Base-by-base conservation (phyloP, 768 basidiomycete species). In the Gyrodon lividus region DNA sequence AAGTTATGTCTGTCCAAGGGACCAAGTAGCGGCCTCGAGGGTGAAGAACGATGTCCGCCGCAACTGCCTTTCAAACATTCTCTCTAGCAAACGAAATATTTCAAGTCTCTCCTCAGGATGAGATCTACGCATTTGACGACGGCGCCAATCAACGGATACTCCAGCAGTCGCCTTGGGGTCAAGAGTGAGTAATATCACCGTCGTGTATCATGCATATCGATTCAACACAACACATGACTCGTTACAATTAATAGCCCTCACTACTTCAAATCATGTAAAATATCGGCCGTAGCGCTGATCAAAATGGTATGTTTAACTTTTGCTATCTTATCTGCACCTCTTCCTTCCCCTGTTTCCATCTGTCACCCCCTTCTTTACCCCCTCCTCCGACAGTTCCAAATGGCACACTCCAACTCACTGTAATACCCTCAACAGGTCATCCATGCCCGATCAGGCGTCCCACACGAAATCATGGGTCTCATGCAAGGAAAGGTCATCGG, bases 391-490 rank as follows among this genome's bases (percentile, higher is more conserved):
- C 30, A 30, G 30, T 9, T 30, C 30, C 12, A 9, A 26, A 42
- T 26, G 20, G 22, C 14, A 26, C 7, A 16, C 26, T 6, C 23
- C 26, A 46, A 16, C 52, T 17, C 6, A 9, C n/a, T 3, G 14
- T 16, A 2, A 12, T 34, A 7, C 31, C 16, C 19, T 30, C 9
- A 16, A 72, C 71, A 98, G 96, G 89, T 98, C 56, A 98, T 98
- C 67, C 96, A 98, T 68, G 96, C 96, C 28, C 85, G 96, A 45
- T 98, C 96, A 2, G 96, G 96, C 52, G 96, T 97, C 5, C 88
- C 89, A 52, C 92, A 98, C 74, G 96, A 99, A 72, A 97, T 99
- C 65, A 99, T 99, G 96, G 96, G 96, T 9, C 81, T 98, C 28
- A 97, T 99, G 94, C 95, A 97, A 70, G 95, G 95, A 50, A 96